These are phyloP conservation scores for Pseudonitzschia multistriata DNA, from an alignment of 108 stramenopile genomes.

Conservation along the genomic window DNA sequence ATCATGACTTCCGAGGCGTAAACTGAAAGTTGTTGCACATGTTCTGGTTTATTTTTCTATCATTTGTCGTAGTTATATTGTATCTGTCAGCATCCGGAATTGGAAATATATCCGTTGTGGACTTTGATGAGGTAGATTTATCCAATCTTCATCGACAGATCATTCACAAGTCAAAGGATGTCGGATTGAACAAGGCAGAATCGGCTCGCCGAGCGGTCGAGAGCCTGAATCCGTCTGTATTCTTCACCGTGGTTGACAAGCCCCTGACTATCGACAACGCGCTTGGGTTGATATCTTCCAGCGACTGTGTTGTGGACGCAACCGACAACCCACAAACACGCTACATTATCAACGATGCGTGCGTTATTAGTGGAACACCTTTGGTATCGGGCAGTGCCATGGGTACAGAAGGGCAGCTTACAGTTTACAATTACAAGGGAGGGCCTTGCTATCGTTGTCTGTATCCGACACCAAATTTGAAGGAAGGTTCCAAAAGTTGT, in stretches of 20 bases:
- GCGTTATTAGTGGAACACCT: constrained; percentile 71
- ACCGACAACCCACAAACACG: constrained; percentile 95
- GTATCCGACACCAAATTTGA: constrained; percentile 70
- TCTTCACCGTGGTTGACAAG: constrained; percentile 27
- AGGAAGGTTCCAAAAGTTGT: constrained; percentile 74
- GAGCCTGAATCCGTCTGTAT: constrained; percentile 68
- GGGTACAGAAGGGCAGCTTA: constrained; percentile 84
- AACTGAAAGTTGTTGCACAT: background rate
- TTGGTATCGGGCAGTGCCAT: constrained; percentile 89
- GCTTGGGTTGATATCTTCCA: constrained; percentile 49
- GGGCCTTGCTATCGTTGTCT: constrained; percentile 84
- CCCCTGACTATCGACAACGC: constrained; percentile 60
- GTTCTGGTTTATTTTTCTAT: background rate
- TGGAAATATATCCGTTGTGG: constrained; percentile 83
- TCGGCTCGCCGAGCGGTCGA: constrained; percentile 65
- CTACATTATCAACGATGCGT: constrained; percentile 96
- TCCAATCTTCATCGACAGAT: constrained; percentile 97
- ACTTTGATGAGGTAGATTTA: constrained; percentile 92
- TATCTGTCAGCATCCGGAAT: constrained; percentile 83
- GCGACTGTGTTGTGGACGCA: constrained; percentile 91
- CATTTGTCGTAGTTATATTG: constrained; percentile 38
- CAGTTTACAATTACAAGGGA: constrained; percentile 71
- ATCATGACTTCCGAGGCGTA: background rate
- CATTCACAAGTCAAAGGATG: constrained; percentile 70
- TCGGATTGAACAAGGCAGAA: constrained; percentile 80